These are phyloP conservation scores for Fusarium siculi DNA, from an alignment of 2,329 filamentous ascomycete species.

Conservation along the genomic window DNA sequence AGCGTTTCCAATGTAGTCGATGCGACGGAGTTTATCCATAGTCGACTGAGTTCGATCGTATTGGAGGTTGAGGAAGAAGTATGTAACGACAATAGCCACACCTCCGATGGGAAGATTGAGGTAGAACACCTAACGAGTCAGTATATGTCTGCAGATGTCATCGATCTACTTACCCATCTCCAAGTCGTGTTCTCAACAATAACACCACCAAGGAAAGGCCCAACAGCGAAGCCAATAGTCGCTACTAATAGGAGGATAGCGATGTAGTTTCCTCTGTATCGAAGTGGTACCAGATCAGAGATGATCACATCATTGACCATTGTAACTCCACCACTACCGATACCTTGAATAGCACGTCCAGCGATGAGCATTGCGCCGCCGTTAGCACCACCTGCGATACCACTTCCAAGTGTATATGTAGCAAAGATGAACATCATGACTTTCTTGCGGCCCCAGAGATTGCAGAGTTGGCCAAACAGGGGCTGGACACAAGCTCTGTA, in stretches of 20 bases:
- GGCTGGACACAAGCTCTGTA: constrained; percentile 54
- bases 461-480: constrained; percentile 60
- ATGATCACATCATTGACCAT: constrained; percentile 50
- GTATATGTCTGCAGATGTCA: background rate
- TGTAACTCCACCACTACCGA: constrained; percentile 42
- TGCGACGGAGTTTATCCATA: constrained; percentile 46
- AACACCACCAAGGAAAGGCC: constrained; percentile 48
- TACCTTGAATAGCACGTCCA: constrained; percentile 56
- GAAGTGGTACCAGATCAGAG: constrained; percentile 61
- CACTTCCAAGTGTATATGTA: constrained; percentile 63
- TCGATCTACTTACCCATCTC: constrained; percentile 49
- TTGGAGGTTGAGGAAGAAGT: constrained; percentile 53
- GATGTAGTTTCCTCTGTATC: constrained; percentile 57
- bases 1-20: constrained; percentile 58
- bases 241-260: constrained; percentile 48
- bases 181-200: constrained; percentile 48
- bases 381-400: constrained; percentile 56
- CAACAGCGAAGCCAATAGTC: constrained; percentile 50
- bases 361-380: constrained; percentile 57
- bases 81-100: constrained; percentile 44
- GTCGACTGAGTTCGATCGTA: constrained; percentile 39
- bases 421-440: constrained; percentile 54
- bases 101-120: constrained; percentile 55
- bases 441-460: constrained; percentile 63
- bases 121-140: constrained; percentile 52